Base-by-base conservation (phyloP, 306 rosid genomes). In the Begonia fuchsioides region DNA sequence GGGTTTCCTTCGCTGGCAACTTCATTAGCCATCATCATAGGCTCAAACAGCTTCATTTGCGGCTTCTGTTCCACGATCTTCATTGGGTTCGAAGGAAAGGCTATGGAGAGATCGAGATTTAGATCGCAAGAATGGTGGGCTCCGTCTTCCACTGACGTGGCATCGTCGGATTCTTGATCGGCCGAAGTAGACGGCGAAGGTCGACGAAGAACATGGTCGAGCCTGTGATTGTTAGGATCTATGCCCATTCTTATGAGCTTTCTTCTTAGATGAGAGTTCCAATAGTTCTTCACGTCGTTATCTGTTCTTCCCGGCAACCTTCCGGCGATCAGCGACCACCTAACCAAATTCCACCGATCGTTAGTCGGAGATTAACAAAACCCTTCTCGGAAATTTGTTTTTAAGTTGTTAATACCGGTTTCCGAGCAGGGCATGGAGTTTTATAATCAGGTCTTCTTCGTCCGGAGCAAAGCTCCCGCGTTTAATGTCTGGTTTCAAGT, bases 391-490 rank as follows among this genome's bases (percentile, higher is more conserved):
- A n/a, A n/a, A n/a, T n/a, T n/a, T n/a, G n/a, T n/a, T n/a, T n/a
- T n/a, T n/a, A n/a, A n/a, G n/a, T n/a, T n/a, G n/a, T n/a, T n/a
- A 26, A 47, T 76, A 82, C 93, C 83, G 62, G 63, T 82, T 82
- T 55, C 93, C 93, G 11, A 82, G 87, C 43, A 82, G 83, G 66
- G 86, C 83, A 19, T 78, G 93, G 43, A 82, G 83, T 68, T 78
- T 82, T 63, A 78, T 65, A 68, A 82, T 76, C 20, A 82, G 93
- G 10, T 82, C 93, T 64, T 78, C 93, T 68, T 82, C 93, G 47
- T 82, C 87, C 58, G 75, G 76, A 2, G 62, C 81, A 61, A 82
- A 82, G 63, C 70, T 65, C 10, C 87, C 87, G 3, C 77, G 81
- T 63, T 82, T 78, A 60, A 82, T 82, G 47, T 75, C 81, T 19